A percentile compares a stretch with the other conserved stretches of the same genome.
Evolutionary conservation across 176 grass and related monocot species (phyloP).

Genomic region (Aegilops speltoides): DNA sequence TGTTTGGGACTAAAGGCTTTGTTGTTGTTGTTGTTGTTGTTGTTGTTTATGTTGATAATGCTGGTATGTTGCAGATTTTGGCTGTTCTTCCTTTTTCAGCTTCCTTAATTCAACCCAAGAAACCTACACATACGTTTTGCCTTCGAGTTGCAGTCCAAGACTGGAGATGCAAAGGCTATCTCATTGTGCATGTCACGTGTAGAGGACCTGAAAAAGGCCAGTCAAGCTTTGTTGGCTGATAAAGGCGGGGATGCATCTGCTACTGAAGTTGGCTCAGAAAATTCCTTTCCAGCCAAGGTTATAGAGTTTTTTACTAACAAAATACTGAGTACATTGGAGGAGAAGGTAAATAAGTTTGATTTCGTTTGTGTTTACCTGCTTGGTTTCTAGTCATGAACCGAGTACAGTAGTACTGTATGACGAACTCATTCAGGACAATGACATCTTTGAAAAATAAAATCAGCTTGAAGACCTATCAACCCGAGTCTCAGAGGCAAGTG

Average conservation of each 20-base stretch:
- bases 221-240: not conserved
- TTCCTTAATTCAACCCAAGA: conserved; percentile 55
- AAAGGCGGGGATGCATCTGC: conserved; percentile 13
- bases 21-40: too few species aligned
- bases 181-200: conserved; percentile 54
- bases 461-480: conserved; percentile 47
- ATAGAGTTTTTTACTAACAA: conserved; percentile 62
- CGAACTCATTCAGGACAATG: not conserved
- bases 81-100: conserved; percentile 11
- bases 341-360: conserved; percentile 63
- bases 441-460: not conserved
- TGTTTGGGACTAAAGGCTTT: too few species aligned
- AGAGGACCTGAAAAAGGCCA: not conserved
- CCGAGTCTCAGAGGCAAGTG: conserved; percentile 30
- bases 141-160: conserved; percentile 41
- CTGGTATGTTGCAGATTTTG: not conserved
- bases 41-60: too few species aligned
- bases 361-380: not conserved
- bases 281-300: conserved; percentile 42
- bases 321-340: conserved; percentile 65
- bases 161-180: conserved; percentile 62
- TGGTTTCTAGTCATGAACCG: not conserved
- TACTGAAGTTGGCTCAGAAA: conserved; percentile 42
- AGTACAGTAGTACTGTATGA: not conserved
- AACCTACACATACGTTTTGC: conserved; percentile 72